Conservation (phyloP, 2,329 filamentous ascomycete species). For the Arthroderma sp. region DNA sequence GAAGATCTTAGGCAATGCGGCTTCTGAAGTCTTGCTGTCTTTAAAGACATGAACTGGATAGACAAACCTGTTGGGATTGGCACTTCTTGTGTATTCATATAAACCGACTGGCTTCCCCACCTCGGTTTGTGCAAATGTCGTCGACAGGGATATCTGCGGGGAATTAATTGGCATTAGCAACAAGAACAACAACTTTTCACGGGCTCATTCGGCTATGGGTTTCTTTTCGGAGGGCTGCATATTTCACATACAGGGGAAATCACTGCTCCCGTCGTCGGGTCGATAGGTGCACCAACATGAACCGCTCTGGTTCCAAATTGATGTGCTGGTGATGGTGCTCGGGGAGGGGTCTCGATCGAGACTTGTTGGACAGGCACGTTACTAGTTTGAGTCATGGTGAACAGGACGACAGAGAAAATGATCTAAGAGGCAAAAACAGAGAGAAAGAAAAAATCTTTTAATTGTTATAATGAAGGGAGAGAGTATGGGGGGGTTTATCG, state of each 20-base stretch:
- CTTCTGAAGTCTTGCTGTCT: too few relatives aligned
- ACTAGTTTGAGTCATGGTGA: too few relatives aligned
- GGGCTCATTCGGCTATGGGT: background rate
- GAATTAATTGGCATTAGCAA: background rate
- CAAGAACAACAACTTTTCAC: background rate
- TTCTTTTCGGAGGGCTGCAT: background rate
- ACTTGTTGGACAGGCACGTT: slow-evolving; percentile 21
- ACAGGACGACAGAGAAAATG: too few relatives aligned
- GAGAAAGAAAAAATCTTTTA: too few relatives aligned
- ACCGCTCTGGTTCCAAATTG: slow-evolving; percentile 88
- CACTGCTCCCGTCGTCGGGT: slow-evolving; percentile 83
- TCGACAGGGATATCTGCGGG: slow-evolving; percentile 72
- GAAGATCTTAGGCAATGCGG: background rate
- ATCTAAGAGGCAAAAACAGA: too few relatives aligned
- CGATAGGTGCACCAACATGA: slow-evolving; percentile 81
- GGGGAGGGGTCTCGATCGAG: slow-evolving; percentile 59
- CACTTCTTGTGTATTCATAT: slow-evolving; percentile 87
- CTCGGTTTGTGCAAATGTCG: slow-evolving; percentile 82
- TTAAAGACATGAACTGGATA: background rate
- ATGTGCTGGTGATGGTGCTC: slow-evolving; percentile 59
- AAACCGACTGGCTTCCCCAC: slow-evolving; percentile 77
- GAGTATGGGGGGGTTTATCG: too few relatives aligned
- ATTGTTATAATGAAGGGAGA: too few relatives aligned
- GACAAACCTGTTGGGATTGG: slow-evolving; percentile 69
- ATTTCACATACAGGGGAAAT: slow-evolving; percentile 55